Evolutionary conservation across 176 grass and related monocot genomes (phyloP).

Genomic region (Luzula sylvatica): DNA sequence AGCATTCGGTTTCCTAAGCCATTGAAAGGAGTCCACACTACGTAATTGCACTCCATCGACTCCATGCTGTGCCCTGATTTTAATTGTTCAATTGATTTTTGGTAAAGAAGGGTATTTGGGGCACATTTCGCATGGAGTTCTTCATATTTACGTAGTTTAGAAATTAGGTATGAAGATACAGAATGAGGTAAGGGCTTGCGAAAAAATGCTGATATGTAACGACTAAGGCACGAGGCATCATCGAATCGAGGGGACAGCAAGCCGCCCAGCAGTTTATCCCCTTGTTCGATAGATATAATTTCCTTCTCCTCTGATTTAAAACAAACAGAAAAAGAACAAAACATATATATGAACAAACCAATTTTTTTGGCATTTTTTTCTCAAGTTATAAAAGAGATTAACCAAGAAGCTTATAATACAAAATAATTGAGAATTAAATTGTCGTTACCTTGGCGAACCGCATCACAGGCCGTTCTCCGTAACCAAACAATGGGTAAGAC

Average conservation of each 20-base stretch:
- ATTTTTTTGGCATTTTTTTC: no score
- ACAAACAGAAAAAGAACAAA: background rate
- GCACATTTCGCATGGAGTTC: slow-evolving; percentile 47
- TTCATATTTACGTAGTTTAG: slow-evolving; percentile 52
- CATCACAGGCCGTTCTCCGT: slow-evolving; percentile 22
- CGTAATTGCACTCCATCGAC: slow-evolving; percentile 45
- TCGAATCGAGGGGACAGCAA: slow-evolving; percentile 38
- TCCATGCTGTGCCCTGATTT: slow-evolving; percentile 27
- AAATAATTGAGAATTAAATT: background rate
- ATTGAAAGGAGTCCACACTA: slow-evolving; percentile 38
- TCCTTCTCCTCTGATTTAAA: background rate
- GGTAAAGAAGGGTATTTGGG: slow-evolving; percentile 34
- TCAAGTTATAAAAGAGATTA: no score
- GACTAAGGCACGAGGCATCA: slow-evolving; percentile 30
- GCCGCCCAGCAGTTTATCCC: slow-evolving; percentile 39
- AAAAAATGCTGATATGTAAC: slow-evolving; percentile 26
- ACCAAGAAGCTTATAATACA: background rate
- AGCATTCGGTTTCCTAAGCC: slow-evolving; percentile 48
- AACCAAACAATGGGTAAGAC: slow-evolving; percentile 23
- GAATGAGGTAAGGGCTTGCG: slow-evolving; percentile 27
- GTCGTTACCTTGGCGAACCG: slow-evolving; percentile 18
- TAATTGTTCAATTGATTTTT: slow-evolving; percentile 39
- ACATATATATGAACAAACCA: background rate
- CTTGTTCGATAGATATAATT: background rate
- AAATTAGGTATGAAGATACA: slow-evolving; percentile 46